Percentiles rank a stretch among this genome's conserved stretches.
These are phyloP conservation scores for Rhizoctonia solani DNA, from an alignment of 1,284 basidiomycete genomes.

Conservation along the genomic window DNA sequence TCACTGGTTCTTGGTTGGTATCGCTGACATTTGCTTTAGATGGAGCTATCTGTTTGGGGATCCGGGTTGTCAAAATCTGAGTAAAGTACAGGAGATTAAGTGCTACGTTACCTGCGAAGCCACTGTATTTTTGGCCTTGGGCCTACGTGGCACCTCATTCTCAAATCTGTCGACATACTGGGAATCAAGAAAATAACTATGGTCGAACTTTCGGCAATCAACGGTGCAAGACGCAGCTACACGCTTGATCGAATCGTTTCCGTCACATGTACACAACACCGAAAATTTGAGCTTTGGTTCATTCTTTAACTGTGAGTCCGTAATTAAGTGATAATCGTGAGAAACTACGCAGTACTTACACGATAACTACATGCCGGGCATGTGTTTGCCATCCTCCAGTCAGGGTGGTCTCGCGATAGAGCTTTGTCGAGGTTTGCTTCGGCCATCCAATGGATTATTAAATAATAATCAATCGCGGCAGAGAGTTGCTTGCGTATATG, in stretches of 20 bases:
- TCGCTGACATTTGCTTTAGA: too few species aligned
- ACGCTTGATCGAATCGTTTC: slow-evolving; percentile 35
- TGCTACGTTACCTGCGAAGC: neutral
- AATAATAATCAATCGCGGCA: slow-evolving; percentile 34
- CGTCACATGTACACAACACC: slow-evolving; percentile 37
- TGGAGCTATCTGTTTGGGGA: too few species aligned
- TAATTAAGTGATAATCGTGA: neutral
- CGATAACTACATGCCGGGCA: slow-evolving; percentile 39
- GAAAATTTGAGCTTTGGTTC: slow-evolving; percentile 33
- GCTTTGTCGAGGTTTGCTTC: slow-evolving; percentile 9
- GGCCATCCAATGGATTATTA: slow-evolving; percentile 25
- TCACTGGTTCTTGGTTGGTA: too few species aligned
- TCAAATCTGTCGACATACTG: slow-evolving; percentile 39
- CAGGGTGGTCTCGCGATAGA: slow-evolving; percentile 3
- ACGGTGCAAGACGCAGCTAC: slow-evolving; percentile 11
- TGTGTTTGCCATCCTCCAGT: slow-evolving; percentile 38
- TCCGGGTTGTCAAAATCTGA: too few species aligned
- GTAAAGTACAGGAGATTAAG: too few species aligned
- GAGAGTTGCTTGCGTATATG: slow-evolving; percentile 36
- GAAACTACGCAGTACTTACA: too few species aligned
- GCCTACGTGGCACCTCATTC: slow-evolving; percentile 23
- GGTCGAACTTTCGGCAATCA: slow-evolving; percentile 31
- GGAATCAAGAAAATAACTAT: slow-evolving; percentile 37
- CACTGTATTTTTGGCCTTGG: neutral
- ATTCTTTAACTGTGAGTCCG: slow-evolving; percentile 31